phyloP scores from a whole-genome alignment of 176 grass and related monocot genomes.

The Hsuehochloa calcarea region DNA sequence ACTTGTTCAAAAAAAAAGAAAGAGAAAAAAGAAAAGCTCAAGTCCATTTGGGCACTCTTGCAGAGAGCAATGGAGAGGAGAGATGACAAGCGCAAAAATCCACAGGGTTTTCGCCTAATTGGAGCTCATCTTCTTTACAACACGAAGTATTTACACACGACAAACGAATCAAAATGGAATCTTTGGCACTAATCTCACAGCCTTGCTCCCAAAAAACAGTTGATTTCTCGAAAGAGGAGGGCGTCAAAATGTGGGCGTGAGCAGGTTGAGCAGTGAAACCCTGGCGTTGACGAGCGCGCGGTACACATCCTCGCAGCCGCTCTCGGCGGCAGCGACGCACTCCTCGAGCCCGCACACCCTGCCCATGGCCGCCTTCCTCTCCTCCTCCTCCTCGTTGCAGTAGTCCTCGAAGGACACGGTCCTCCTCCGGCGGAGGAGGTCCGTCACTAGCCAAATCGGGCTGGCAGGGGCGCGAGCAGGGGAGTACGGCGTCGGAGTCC shows the following conservation, averaged over 20 bases:
- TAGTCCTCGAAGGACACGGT: constrained; percentile 42
- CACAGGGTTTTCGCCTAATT: background rate
- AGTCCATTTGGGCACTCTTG: background rate
- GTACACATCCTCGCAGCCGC: constrained; percentile 50
- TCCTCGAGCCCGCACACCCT: constrained; percentile 50
- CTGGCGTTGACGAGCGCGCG: constrained; percentile 64
- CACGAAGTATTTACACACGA: constrained; percentile 40
- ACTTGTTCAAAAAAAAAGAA: background rate
- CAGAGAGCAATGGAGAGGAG: background rate
- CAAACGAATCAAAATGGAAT: constrained; percentile 41
- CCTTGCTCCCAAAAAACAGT: constrained; percentile 14
- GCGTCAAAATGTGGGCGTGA: constrained; percentile 58
- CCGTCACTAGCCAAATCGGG: constrained; percentile 60
- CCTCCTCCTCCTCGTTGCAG: constrained; percentile 57
- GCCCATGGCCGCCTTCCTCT: constrained; percentile 54
- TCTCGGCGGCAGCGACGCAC: constrained; percentile 59
- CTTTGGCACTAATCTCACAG: constrained; percentile 16
- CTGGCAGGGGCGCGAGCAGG: constrained; percentile 35
- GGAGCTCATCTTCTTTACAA: constrained; percentile 17
- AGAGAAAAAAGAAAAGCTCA: background rate
- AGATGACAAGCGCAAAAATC: background rate
- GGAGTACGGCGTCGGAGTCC: constrained; percentile 40
- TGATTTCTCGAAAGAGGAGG: background rate
- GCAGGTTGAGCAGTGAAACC: constrained; percentile 68
- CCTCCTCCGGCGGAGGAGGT: constrained; percentile 57